These are phyloP conservation scores for Fusarium xyrophilum DNA, from an alignment of 2,329 filamentous ascomycete species.

Conservation along the genomic window DNA sequence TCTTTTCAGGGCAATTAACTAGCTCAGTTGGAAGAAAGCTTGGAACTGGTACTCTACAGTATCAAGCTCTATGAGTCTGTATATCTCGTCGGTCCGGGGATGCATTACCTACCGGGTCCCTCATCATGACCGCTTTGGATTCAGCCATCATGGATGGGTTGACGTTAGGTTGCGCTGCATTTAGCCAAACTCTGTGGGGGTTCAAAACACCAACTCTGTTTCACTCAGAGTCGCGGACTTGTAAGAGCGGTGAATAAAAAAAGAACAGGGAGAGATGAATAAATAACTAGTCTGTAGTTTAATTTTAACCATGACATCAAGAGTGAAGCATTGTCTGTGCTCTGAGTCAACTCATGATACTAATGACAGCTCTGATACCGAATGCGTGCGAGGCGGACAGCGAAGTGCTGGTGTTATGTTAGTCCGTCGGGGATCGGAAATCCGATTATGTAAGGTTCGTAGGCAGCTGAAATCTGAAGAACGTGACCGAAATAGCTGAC, in stretches of 20 bases:
- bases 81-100: constrained; percentile 1
- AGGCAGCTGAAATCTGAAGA: constrained; percentile 28
- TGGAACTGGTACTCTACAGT: not conserved
- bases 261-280: not conserved
- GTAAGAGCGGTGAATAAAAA: constrained; percentile 9
- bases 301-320: constrained; percentile 30
- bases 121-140: constrained; percentile 16
- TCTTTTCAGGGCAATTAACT: not conserved
- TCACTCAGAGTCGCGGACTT: constrained; percentile 2
- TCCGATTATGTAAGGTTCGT: constrained; percentile 15
- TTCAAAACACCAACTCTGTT: constrained; percentile 8
- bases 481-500: constrained; percentile 42
- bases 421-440: not conserved
- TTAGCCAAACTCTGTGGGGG: constrained; percentile 18
- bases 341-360: not conserved
- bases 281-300: constrained; percentile 19
- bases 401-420: not conserved
- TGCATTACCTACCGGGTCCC: constrained; percentile 13
- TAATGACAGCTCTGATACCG: not conserved
- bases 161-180: constrained; percentile 14
- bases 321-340: constrained; percentile 3
- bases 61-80: not conserved
- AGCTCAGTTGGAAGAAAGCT: not conserved
- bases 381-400: not conserved
- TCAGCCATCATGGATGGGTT: constrained; percentile 20